Evolutionary conservation across 2,329 filamentous ascomycete genomes (phyloP).

Genomic region (Karstenula rhodostoma): DNA sequence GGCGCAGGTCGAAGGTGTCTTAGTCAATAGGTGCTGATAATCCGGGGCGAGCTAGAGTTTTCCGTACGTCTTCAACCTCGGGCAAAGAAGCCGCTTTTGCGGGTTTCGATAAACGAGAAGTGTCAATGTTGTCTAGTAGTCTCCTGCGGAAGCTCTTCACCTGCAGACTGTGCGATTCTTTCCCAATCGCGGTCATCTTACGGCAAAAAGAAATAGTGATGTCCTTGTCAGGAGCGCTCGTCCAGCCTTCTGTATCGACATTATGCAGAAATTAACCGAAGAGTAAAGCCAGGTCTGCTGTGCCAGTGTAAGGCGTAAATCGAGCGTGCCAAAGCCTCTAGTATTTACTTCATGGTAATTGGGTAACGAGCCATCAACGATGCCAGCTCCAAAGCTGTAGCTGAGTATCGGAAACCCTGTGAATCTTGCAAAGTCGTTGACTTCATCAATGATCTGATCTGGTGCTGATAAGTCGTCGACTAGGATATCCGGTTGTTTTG

Average conservation of each 20-base stretch:
- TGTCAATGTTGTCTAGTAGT: constrained; percentile 17
- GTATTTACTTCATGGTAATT: constrained; percentile 62
- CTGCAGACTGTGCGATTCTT: constrained; percentile 46
- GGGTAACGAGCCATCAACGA: constrained; percentile 57
- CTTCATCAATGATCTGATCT: constrained; percentile 52
- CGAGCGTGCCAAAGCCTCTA: constrained; percentile 50
- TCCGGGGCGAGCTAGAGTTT: constrained; percentile 11
- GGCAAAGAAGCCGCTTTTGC: not conserved
- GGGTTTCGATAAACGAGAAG: constrained; percentile 1
- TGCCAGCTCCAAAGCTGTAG: constrained; percentile 59
- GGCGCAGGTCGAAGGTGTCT: constrained; percentile 58
- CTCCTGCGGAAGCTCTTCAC: constrained; percentile 30
- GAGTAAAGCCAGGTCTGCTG: constrained; percentile 55
- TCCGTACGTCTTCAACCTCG: constrained; percentile 11
- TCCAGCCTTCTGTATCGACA: constrained; percentile 55
- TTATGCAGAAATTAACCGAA: constrained; percentile 52
- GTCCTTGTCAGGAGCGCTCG: constrained; percentile 19
- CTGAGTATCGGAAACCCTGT: constrained; percentile 60
- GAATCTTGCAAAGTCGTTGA: constrained; percentile 54
- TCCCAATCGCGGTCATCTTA: constrained; percentile 42
- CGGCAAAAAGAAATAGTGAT: constrained; percentile 43
- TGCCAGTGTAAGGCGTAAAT: constrained; percentile 34
- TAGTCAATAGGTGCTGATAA: constrained; percentile 55
- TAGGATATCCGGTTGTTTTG: constrained; percentile 60
- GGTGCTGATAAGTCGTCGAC: constrained; percentile 60